Conservation (phyloP, 768 basidiomycete genomes). For the Rhizopogon rudus region DNA sequence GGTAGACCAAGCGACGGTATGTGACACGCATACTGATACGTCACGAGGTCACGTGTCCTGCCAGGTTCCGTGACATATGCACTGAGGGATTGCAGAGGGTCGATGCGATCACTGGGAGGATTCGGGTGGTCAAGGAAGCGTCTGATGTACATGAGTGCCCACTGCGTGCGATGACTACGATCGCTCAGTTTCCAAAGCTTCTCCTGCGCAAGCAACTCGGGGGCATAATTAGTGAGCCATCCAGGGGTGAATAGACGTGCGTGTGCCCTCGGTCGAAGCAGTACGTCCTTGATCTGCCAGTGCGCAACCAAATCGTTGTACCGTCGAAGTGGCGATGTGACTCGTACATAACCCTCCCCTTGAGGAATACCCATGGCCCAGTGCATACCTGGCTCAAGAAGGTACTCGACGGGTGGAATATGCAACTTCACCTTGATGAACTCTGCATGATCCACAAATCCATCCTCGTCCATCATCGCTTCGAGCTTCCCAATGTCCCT, state of each 20-base stretch:
- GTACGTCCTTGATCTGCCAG: slow-evolving; percentile 87
- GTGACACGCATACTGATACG: slow-evolving; percentile 16
- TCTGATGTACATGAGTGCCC: slow-evolving; percentile 36
- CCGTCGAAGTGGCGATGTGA: slow-evolving; percentile 85
- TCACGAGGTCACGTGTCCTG: slow-evolving; percentile 1
- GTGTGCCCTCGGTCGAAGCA: slow-evolving; percentile 38
- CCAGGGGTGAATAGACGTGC: slow-evolving; percentile 39
- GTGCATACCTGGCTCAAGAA: slow-evolving; percentile 57
- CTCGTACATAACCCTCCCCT: slow-evolving; percentile 76
- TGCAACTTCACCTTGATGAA: slow-evolving; percentile 29
- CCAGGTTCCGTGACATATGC: slow-evolving; percentile 17
- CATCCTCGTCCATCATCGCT: slow-evolving; percentile 38
- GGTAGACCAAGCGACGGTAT: slow-evolving; percentile 21
- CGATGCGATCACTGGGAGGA: slow-evolving; percentile 10
- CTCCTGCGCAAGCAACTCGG: slow-evolving; percentile 34
- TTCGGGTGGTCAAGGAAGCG: slow-evolving; percentile 29
- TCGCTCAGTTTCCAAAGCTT: slow-evolving; percentile 25
- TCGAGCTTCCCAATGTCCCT: slow-evolving; percentile 40
- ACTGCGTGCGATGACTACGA: slow-evolving; percentile 31
- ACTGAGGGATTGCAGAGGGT: slow-evolving; percentile 24
- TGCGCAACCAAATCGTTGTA: slow-evolving; percentile 79
- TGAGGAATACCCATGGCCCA: slow-evolving; percentile 62
- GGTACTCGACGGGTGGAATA: slow-evolving; percentile 36
- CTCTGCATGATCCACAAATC: slow-evolving; percentile 37
- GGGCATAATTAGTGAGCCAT: slow-evolving; percentile 41